Percentiles rank a stretch among this genome's conserved stretches.
phyloP scores from a whole-genome alignment of 257 asterid species.

The Solanum peruvianum region DNA sequence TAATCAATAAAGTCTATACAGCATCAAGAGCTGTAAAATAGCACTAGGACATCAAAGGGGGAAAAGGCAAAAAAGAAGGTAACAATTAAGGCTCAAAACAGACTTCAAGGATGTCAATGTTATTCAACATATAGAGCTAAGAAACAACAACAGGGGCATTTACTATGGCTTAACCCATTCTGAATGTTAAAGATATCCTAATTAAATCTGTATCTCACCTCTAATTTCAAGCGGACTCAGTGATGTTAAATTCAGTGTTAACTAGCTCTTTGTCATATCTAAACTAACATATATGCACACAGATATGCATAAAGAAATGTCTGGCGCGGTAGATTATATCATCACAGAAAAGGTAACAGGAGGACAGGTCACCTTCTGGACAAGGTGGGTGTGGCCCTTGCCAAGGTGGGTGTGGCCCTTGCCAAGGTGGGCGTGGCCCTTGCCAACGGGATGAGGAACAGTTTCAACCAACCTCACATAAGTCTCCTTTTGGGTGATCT shows the following conservation, averaged over 20 bases:
- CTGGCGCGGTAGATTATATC: neutral
- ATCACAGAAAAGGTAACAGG: neutral
- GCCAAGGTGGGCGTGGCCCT: slow-evolving; percentile 39
- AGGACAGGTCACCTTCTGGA: slow-evolving; percentile 47
- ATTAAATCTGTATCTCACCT: neutral
- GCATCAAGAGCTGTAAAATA: neutral
- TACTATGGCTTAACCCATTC: too few relatives aligned
- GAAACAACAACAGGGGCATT: too few relatives aligned
- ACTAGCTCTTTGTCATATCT: neutral
- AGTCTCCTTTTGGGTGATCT: slow-evolving; percentile 54
- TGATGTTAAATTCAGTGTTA: neutral
- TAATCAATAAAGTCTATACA: neutral
- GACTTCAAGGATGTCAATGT: neutral
- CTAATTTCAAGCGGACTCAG: neutral
- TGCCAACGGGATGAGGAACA: slow-evolving; percentile 45
- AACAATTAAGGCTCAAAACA: neutral
- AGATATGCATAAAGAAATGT: neutral
- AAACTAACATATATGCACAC: neutral
- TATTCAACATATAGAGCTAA: neutral
- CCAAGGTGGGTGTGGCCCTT: slow-evolving; percentile 36
- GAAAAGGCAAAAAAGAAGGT: neutral
- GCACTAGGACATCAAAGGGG: neutral
- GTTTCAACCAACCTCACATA: slow-evolving; percentile 54
- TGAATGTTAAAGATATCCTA: neutral
- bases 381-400: slow-evolving; percentile 47